These are phyloP conservation scores for Chaetoceros muelleri DNA, from an alignment of 108 stramenopile genomes.

Conservation along the genomic window DNA sequence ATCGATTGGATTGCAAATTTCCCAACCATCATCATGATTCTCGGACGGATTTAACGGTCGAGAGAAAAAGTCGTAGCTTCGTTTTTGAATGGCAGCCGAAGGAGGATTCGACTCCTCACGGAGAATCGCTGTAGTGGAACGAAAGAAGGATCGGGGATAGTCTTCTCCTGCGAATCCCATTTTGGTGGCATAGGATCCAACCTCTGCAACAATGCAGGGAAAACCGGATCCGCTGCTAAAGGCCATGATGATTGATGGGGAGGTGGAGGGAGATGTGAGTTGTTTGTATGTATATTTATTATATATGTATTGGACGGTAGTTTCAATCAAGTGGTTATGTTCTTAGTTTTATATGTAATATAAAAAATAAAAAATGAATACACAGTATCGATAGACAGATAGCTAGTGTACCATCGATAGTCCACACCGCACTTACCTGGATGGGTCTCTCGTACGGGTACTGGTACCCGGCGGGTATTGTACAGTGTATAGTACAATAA, in stretches of 20 bases:
- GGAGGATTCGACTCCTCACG: background rate
- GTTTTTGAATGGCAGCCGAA: slow-evolving; percentile 8
- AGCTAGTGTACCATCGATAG: too few species aligned
- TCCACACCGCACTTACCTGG: too few species aligned
- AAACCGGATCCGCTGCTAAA: slow-evolving; percentile 13
- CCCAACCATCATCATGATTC: slow-evolving; percentile 46
- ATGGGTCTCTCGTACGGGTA: too few species aligned
- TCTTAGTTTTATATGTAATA: too few species aligned
- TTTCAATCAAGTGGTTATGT: too few species aligned
- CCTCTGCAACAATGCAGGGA: slow-evolving; percentile 72
- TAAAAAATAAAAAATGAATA: too few species aligned
- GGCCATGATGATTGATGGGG: background rate
- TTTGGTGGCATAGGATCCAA: slow-evolving; percentile 84
- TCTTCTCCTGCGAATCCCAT: slow-evolving; percentile 96
- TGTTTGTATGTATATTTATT: too few species aligned
- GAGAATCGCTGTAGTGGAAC: slow-evolving; percentile 44
- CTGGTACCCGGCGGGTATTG: too few species aligned
- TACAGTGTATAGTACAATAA: too few species aligned
- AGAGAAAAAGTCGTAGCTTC: slow-evolving; percentile 42
- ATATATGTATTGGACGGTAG: too few species aligned
- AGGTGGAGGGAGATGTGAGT: too few species aligned
- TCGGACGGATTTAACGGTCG: slow-evolving; percentile 20
- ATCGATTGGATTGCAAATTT: slow-evolving; percentile 66
- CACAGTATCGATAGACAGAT: too few species aligned
- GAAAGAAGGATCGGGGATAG: slow-evolving; percentile 64